phyloP scores from a whole-genome alignment of 495 filamentous ascomycete species.

The Penicillium steckii region DNA sequence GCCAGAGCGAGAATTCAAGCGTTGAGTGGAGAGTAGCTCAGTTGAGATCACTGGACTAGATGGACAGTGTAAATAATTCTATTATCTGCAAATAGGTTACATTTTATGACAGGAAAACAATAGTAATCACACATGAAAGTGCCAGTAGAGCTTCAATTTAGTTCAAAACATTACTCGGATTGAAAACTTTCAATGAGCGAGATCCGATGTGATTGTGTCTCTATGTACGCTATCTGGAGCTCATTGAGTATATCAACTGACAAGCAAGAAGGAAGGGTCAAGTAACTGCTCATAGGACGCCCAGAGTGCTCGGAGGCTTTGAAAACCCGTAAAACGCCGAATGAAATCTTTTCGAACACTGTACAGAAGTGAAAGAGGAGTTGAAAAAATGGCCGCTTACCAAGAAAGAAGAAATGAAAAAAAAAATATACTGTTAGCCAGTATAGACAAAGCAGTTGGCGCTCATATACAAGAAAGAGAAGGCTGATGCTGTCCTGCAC shows the following conservation, averaged over 20 bases:
- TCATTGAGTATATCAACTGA: conserved; percentile 7
- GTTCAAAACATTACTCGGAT: no score
- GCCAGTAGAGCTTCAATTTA: no score
- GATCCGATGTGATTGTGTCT: background rate
- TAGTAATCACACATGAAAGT: background rate
- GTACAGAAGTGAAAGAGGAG: conserved; percentile 2
- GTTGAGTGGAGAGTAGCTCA: background rate
- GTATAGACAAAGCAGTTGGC: conserved; percentile 31
- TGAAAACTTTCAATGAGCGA: background rate
- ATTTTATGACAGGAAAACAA: background rate
- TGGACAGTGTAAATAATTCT: background rate
- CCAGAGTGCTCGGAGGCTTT: background rate
- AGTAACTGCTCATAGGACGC: conserved; percentile 3
- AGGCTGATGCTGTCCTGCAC: background rate
- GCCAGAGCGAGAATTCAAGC: conserved; percentile 3
- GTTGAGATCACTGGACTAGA: no score
- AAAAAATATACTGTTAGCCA: background rate
- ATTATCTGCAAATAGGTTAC: background rate
- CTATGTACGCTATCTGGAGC: conserved; percentile 10
- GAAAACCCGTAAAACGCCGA: background rate
- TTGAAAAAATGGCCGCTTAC: conserved; percentile 8
- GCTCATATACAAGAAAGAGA: conserved; percentile 35
- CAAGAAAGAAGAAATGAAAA: conserved; percentile 6
- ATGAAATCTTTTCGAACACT: background rate
- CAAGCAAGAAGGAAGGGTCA: background rate